Conservation (phyloP, 129 eudicot species). For the Pseudognaphalium luteoalbum region DNA sequence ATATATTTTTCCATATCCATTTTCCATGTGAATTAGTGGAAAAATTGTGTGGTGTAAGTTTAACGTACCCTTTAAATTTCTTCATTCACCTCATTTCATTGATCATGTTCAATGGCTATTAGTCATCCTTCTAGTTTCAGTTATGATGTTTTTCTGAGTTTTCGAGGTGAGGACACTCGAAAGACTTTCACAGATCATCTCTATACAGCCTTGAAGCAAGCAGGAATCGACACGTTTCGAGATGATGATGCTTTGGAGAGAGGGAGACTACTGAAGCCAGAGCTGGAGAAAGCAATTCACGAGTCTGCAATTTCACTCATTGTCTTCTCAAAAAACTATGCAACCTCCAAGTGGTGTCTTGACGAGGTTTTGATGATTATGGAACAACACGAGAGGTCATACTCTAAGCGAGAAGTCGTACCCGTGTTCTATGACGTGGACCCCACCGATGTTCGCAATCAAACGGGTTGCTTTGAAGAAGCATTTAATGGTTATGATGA, state of each 20-base stretch:
- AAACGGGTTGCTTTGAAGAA: slow-evolving; percentile 22
- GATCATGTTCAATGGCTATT: not conserved
- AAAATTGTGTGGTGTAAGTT: too few relatives aligned
- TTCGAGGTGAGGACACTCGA: slow-evolving; percentile 18
- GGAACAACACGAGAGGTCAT: not conserved
- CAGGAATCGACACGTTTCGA: slow-evolving; percentile 5
- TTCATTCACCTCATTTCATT: too few relatives aligned
- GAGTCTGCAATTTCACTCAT: slow-evolving; percentile 18
- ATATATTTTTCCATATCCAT: too few relatives aligned
- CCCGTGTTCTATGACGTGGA: slow-evolving; percentile 30
- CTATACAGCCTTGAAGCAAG: slow-evolving; percentile 8
- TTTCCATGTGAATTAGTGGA: too few relatives aligned
- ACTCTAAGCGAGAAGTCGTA: slow-evolving; percentile 13
- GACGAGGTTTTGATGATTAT: slow-evolving; percentile 27
- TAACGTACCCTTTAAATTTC: too few relatives aligned
- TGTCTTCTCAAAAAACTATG: slow-evolving; percentile 14
- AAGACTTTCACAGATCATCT: slow-evolving; percentile 16
- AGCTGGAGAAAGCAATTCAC: slow-evolving; percentile 9
- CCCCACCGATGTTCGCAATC: slow-evolving; percentile 28
- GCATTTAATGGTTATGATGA: slow-evolving; percentile 22
- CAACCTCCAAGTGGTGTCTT: slow-evolving; percentile 19
- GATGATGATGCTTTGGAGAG: slow-evolving; percentile 20
- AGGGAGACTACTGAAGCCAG: slow-evolving; percentile 18
- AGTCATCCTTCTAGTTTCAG: not conserved
- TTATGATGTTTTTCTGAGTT: slow-evolving; percentile 18